These are phyloP conservation scores for Xylaria multiplex DNA, from an alignment of 2,329 filamentous ascomycete species.

Conservation along the genomic window DNA sequence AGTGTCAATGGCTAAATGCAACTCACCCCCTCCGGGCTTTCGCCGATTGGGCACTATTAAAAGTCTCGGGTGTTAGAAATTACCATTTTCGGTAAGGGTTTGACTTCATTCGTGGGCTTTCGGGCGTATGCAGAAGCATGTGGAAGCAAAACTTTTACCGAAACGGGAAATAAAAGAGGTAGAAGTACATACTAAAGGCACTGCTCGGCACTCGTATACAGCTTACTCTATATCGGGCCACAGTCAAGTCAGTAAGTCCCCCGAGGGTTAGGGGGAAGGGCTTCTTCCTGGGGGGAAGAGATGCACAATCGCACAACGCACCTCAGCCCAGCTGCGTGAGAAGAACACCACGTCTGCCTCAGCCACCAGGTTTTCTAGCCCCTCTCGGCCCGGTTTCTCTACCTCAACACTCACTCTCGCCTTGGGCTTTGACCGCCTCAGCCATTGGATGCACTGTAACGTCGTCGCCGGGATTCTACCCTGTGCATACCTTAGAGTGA, in stretches of 20 bases:
- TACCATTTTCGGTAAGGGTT: slow-evolving; percentile 6
- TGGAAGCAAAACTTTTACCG: slow-evolving; percentile 6
- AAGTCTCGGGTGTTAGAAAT: slow-evolving; percentile 2
- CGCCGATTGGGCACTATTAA: slow-evolving; percentile 45
- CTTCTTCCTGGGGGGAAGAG: slow-evolving; percentile 3
- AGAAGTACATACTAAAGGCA: slow-evolving; percentile 37
- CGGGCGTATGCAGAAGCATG: slow-evolving; percentile 7
- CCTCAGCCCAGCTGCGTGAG: slow-evolving; percentile 76
- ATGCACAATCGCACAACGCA: slow-evolving; percentile 50
- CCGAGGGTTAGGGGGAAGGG: background rate
- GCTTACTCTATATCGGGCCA: slow-evolving; percentile 43
- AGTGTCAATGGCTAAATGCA: slow-evolving; percentile 38
- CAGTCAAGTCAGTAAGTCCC: slow-evolving; percentile 31
- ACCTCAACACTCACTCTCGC: slow-evolving; percentile 74
- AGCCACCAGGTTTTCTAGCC: slow-evolving; percentile 67
- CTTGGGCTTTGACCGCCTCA: slow-evolving; percentile 58
- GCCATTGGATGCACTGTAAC: slow-evolving; percentile 65
- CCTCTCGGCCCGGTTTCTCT: slow-evolving; percentile 73
- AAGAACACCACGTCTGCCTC: slow-evolving; percentile 79
- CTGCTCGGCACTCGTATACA: slow-evolving; percentile 46
- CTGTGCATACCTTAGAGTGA: slow-evolving; percentile 50
- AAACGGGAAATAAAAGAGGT: slow-evolving; percentile 4
- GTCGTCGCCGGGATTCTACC: slow-evolving; percentile 73
- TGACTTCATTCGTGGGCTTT: background rate
- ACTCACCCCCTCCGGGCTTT: slow-evolving; percentile 50